These are phyloP conservation scores for Seiridium unicorne DNA, from an alignment of 2,329 filamentous ascomycete species.

Conservation along the genomic window DNA sequence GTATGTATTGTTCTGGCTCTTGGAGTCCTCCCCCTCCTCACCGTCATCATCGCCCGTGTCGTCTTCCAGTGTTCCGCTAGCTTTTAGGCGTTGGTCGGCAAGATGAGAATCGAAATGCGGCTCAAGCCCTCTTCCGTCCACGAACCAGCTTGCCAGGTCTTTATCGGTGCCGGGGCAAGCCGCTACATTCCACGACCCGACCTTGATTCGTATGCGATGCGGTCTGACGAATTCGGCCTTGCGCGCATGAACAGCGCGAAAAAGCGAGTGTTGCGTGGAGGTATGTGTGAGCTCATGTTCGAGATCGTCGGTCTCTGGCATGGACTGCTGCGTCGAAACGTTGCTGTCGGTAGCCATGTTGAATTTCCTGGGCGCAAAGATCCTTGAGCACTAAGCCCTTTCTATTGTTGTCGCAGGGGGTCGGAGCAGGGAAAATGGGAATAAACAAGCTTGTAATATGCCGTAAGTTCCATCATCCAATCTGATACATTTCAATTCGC, in stretches of 20 bases:
- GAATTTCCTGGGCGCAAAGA: background rate
- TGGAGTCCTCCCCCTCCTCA: background rate
- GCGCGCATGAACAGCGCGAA: conserved; percentile 67
- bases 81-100: conserved; percentile 48
- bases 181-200: conserved; percentile 95
- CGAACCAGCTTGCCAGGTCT: conserved; percentile 87
- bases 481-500: background rate
- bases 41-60: background rate
- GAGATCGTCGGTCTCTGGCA: conserved; percentile 43
- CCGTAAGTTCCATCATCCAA: background rate
- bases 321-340: conserved; percentile 22
- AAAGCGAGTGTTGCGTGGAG: conserved; percentile 56
- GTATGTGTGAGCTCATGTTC: conserved; percentile 19
- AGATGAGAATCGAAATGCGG: conserved; percentile 61
- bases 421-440: background rate
- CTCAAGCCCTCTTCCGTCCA: conserved; percentile 70
- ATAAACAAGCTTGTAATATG: background rate
- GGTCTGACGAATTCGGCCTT: conserved; percentile 76
- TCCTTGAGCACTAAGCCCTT: too few species aligned
- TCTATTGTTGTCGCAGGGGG: background rate
- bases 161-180: conserved; percentile 81
- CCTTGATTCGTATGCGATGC: conserved; percentile 76
- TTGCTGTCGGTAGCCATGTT: background rate
- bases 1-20: conserved; percentile 23
- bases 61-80: conserved; percentile 34